phyloP scores from a whole-genome alignment of 192 early-diverging fungal genomes.

The Coemansia sp. region DNA sequence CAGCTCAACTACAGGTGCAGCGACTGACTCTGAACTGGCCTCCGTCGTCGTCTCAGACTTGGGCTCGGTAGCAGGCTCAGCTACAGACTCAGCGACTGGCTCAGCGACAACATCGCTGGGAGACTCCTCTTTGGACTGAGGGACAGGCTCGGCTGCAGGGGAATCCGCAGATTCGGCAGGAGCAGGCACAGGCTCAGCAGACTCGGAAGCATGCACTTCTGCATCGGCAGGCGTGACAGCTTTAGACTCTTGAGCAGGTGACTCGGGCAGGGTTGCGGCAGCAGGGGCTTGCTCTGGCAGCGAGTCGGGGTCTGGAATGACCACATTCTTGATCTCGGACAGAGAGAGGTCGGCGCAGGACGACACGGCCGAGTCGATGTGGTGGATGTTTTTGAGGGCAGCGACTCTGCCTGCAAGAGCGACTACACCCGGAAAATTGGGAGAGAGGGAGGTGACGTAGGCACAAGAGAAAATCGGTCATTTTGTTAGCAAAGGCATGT shows the following conservation, averaged over 20 bases:
- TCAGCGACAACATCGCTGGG: not conserved
- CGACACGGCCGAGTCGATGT: slow-evolving; percentile 28
- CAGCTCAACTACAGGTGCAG: not conserved
- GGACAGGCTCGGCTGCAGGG: not conserved
- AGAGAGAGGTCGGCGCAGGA: slow-evolving; percentile 39
- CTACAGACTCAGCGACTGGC: not conserved
- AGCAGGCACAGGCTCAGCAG: not conserved
- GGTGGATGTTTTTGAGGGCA: slow-evolving; percentile 16
- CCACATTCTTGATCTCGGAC: slow-evolving; percentile 29
- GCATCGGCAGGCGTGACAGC: not conserved
- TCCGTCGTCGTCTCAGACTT: not conserved
- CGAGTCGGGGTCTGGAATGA: not conserved
- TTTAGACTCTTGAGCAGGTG: not conserved
- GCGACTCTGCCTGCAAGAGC: slow-evolving; percentile 11
- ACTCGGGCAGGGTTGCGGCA: not conserved
- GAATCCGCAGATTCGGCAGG: not conserved
- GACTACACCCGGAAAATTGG: not conserved
- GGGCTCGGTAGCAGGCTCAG: not conserved
- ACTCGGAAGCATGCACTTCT: not conserved
- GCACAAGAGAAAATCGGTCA: too few relatives aligned
- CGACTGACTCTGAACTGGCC: not conserved
- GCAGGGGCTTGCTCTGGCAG: not conserved
- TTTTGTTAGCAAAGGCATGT: not conserved
- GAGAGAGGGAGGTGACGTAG: not conserved
- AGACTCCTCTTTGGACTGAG: not conserved